A percentile compares a stretch with the other conserved stretches of the same genome.
These are phyloP conservation scores for Penicillium paradoxum DNA, from an alignment of 495 filamentous ascomycete species.

Conservation along the genomic window DNA sequence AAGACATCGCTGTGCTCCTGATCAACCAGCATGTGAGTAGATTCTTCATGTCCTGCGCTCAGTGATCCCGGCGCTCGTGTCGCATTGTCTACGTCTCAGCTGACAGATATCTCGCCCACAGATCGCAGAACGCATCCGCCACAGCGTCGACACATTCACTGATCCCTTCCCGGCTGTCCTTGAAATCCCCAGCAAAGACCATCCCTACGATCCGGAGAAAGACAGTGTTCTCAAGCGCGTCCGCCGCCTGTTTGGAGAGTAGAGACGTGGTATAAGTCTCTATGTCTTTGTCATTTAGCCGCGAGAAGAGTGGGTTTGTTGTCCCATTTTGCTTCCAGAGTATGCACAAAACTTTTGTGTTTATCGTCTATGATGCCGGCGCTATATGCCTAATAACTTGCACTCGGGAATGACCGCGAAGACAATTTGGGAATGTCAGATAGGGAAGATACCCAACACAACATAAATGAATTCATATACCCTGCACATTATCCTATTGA, in stretches of 20 bases:
- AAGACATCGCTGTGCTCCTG: conserved; percentile 92
- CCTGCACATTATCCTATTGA: background rate
- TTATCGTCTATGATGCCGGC: background rate
- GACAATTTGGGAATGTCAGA: conserved; percentile 15
- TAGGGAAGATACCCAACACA: conserved; percentile 25
- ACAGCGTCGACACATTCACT: conserved; percentile 54
- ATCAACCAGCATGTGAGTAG: conserved; percentile 93
- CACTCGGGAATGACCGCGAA: conserved; percentile 3
- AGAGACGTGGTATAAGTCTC: conserved; percentile 18
- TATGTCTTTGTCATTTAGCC: conserved; percentile 4
- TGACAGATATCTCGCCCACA: conserved; percentile 27
- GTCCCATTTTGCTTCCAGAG: background rate
- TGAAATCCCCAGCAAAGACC: conserved; percentile 98
- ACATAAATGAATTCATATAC: conserved; percentile 16
- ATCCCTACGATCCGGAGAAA: conserved; percentile 98
- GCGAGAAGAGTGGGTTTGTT: background rate
- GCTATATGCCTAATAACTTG: background rate
- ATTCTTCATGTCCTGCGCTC: background rate
- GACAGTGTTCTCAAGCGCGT: conserved; percentile 94
- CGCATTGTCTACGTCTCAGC: background rate
- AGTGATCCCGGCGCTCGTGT: background rate
- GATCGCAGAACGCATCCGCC: conserved; percentile 91
- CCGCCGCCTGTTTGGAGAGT: conserved; percentile 87
- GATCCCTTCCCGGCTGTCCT: conserved; percentile 60
- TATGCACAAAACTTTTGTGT: background rate